phyloP scores from a whole-genome alignment of 2,329 filamentous ascomycete genomes.

The Chaetomiaceae sp. region DNA sequence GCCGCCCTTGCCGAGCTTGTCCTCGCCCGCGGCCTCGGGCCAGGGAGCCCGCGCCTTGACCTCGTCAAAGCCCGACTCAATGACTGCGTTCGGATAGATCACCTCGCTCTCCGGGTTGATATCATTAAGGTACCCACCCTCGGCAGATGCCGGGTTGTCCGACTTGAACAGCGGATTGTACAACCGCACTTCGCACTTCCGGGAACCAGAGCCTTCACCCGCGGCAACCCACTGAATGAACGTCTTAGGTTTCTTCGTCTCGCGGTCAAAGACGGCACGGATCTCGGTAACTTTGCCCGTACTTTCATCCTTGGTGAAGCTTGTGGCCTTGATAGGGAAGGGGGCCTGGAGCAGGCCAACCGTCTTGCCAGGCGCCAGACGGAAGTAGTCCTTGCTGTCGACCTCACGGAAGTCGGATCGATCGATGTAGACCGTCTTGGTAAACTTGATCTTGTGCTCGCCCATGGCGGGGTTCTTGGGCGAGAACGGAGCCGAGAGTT shows the following conservation, averaged over 20 bases:
- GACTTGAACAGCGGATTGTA: conserved; percentile 84
- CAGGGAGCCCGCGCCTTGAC: conserved; percentile 70
- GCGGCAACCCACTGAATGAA: conserved; percentile 86
- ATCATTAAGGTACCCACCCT: conserved; percentile 77
- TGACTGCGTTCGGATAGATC: conserved; percentile 70
- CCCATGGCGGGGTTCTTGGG: conserved; percentile 33
- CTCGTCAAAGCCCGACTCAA: conserved; percentile 80
- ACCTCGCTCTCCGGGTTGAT: conserved; percentile 81
- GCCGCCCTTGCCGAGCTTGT: conserved; percentile 53
- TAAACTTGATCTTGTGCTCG: conserved; percentile 44
- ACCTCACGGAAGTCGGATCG: conserved; percentile 65
- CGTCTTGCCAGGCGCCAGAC: conserved; percentile 62
- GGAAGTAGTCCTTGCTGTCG: conserved; percentile 65
- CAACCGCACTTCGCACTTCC: conserved; percentile 69
- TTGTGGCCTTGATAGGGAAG: conserved; percentile 58
- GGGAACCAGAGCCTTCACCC: conserved; percentile 57
- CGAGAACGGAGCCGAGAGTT: conserved; percentile 64
- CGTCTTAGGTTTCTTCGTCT: conserved; percentile 69
- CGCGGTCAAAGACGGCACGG: conserved; percentile 63
- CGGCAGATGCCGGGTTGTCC: conserved; percentile 71
- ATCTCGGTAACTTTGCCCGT: conserved; percentile 39
- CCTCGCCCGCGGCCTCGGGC: conserved; percentile 74
- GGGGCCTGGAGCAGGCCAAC: conserved; percentile 64
- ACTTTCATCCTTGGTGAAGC: conserved; percentile 57
- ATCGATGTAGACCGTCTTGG: conserved; percentile 65